Evolutionary conservation across 1,284 basidiomycete species (phyloP).

Genomic region (Neonothopanus nambi): DNA sequence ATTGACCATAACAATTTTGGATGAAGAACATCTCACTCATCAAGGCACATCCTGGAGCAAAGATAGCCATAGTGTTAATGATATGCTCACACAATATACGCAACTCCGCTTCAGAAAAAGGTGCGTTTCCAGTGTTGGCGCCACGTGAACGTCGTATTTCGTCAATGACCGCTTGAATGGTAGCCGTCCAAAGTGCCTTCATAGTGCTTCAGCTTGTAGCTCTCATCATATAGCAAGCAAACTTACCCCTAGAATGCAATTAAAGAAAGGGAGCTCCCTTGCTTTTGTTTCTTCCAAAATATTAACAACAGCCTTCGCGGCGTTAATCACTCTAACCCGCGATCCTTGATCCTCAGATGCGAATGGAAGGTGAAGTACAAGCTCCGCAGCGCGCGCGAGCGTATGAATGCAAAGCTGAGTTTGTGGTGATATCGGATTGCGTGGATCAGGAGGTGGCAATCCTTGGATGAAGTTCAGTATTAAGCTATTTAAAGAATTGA

Average conservation of each 20-base stretch:
- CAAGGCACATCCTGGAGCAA: background rate
- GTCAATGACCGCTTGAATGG: constrained; percentile 20
- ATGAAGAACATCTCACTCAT: background rate
- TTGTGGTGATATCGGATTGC: constrained; percentile 15
- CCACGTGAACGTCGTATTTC: background rate
- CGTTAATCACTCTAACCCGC: constrained; percentile 24
- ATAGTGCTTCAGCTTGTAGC: too few species aligned
- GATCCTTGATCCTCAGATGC: constrained; percentile 25
- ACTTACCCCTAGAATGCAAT: constrained; percentile 32
- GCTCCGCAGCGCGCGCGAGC: constrained; percentile 33
- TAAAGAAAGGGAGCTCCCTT: constrained; percentile 21
- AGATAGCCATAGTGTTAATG: background rate
- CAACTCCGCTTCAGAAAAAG: background rate
- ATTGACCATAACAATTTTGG: too few species aligned
- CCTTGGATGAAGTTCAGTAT: constrained; percentile 29
- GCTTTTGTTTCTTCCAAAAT: constrained; percentile 22
- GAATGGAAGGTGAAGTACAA: constrained; percentile 36
- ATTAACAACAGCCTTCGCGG: constrained; percentile 27
- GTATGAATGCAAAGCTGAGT: constrained; percentile 34
- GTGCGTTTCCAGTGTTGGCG: background rate
- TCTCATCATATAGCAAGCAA: background rate
- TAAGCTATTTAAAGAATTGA: constrained; percentile 29
- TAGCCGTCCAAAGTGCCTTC: constrained; percentile 24
- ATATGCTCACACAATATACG: background rate
- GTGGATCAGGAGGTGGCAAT: constrained; percentile 23